Conservation (phyloP, 2,329 filamentous ascomycete species). For the Sporothrix pseudoabietina region DNA sequence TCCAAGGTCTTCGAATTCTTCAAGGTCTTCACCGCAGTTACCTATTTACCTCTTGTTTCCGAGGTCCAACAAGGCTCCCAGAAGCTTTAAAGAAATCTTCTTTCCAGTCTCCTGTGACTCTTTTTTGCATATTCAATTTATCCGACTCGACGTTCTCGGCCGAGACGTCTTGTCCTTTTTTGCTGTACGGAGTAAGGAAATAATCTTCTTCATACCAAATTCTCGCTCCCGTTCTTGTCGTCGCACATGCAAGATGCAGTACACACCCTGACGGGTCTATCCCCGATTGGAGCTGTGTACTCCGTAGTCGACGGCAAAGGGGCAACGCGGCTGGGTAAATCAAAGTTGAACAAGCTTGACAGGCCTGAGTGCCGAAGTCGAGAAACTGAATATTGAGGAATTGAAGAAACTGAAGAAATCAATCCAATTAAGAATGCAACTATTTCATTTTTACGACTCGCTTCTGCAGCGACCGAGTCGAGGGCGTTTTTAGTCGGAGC, state of each 20-base stretch:
- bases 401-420: not conserved
- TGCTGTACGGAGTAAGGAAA: too few relatives aligned
- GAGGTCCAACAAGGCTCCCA: not conserved
- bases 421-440: not conserved
- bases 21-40: not conserved
- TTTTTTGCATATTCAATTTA: not conserved
- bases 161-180: not conserved
- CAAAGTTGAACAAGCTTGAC: not conserved
- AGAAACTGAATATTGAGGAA: not conserved
- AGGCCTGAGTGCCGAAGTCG: not conserved
- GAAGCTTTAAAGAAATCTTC: not conserved
- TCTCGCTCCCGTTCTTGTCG: not conserved
- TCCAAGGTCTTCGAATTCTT: not conserved
- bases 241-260: conserved; percentile 11
- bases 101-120: not conserved
- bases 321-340: not conserved
- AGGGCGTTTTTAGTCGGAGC: not conserved
- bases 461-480: conserved; percentile 17
- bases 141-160: not conserved
- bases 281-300: conserved; percentile 5
- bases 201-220: too few relatives aligned
- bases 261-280: not conserved
- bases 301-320: not conserved
- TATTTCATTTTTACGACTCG: not conserved
- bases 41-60: not conserved